Conservation (phyloP, 139 green algal genomes). For the Tetratostichococcus sp. region DNA sequence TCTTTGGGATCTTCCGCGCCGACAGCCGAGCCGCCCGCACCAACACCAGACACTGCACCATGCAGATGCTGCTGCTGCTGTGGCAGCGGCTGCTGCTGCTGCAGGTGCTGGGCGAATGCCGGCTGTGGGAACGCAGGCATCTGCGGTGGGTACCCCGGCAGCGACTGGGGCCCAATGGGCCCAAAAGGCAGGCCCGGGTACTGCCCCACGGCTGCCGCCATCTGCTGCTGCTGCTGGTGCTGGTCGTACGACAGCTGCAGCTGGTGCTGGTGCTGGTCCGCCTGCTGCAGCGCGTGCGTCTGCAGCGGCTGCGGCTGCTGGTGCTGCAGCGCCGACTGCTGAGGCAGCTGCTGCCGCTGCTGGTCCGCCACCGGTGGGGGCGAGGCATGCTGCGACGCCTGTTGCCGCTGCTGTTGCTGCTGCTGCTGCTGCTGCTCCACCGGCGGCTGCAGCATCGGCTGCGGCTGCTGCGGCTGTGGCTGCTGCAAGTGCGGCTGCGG, state of each 20-base stretch:
- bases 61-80: neutral
- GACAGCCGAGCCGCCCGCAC: neutral
- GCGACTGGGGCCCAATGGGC: neutral
- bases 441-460: neutral
- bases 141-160: neutral
- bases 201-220: neutral
- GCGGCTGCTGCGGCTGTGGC: neutral
- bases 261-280: neutral
- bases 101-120: neutral
- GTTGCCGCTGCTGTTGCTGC: constrained; percentile 7
- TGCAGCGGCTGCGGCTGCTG: neutral
- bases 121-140: constrained; percentile 1
- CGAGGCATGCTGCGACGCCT: too few species aligned
- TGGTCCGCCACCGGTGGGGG: too few species aligned
- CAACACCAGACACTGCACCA: neutral
- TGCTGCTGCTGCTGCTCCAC: neutral
- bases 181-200: neutral
- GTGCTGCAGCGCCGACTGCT: neutral
- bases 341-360: neutral
- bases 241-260: too few species aligned
- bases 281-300: neutral
- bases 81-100: neutral
- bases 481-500: neutral
- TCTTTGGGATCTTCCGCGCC: neutral
- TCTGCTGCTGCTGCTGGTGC: constrained; percentile 3